These are phyloP conservation scores for Quercus mongolica DNA, from an alignment of 306 rosid genomes.

Conservation along the genomic window DNA sequence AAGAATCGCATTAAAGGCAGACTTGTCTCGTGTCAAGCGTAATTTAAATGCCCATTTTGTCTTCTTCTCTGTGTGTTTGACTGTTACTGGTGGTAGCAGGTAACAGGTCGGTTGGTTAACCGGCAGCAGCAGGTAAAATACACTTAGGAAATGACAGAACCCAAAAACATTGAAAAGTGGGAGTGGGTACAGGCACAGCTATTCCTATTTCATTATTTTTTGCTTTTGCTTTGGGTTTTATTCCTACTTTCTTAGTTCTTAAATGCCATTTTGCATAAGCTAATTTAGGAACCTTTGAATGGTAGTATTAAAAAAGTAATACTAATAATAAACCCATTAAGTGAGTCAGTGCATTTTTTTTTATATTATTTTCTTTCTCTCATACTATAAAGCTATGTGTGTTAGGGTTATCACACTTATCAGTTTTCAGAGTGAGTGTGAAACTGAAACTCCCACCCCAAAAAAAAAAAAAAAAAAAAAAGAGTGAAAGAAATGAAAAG, in stretches of 20 bases:
- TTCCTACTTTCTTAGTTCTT: slow-evolving; percentile 8
- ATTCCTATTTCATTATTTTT: too few relatives aligned
- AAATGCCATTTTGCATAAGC: slow-evolving; percentile 40
- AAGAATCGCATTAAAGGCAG: slow-evolving; percentile 40
- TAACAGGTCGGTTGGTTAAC: slow-evolving; percentile 38
- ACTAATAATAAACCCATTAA: too few relatives aligned
- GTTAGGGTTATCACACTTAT: slow-evolving; percentile 40
- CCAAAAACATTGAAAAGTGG: neutral
- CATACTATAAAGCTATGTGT: slow-evolving; percentile 29
- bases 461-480: neutral
- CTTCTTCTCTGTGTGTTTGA: slow-evolving; percentile 26
- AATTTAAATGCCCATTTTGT: slow-evolving; percentile 16
- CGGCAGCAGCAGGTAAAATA: slow-evolving; percentile 37
- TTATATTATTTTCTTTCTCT: neutral
- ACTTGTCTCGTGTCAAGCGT: slow-evolving; percentile 29
- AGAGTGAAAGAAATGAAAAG: neutral
- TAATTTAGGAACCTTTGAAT: slow-evolving; percentile 44
- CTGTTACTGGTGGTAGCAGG: slow-evolving; percentile 42
- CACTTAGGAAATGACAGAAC: slow-evolving; percentile 23
- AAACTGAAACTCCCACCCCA: neutral
- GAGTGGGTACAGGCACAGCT: neutral
- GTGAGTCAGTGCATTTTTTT: slow-evolving; percentile 28
- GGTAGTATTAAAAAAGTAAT: neutral
- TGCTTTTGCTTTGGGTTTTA: neutral
- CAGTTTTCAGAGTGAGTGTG: slow-evolving; percentile 32